Evolutionary conservation across 495 filamentous ascomycete species (phyloP).

Genomic region (Hypoxylon perforatum): DNA sequence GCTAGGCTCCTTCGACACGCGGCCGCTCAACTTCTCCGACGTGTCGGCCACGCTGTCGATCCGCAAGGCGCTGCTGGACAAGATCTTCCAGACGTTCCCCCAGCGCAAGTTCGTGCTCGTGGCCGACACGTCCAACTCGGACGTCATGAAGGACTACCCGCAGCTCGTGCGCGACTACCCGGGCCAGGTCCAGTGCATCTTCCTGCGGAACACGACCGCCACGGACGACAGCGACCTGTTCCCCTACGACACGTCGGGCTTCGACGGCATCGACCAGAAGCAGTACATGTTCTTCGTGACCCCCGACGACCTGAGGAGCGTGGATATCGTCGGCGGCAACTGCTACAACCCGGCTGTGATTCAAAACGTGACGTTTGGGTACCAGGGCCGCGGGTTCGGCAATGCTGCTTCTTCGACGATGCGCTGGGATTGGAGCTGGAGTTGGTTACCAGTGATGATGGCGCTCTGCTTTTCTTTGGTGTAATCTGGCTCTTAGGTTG

Average conservation of each 20-base stretch:
- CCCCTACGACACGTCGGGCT: slow-evolving; percentile 79
- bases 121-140: slow-evolving; percentile 80
- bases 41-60: slow-evolving; percentile 75
- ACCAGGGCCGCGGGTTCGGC: slow-evolving; percentile 69
- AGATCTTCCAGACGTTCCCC: slow-evolving; percentile 80
- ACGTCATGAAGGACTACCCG: slow-evolving; percentile 81
- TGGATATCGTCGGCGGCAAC: slow-evolving; percentile 76
- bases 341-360: slow-evolving; percentile 71
- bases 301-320: slow-evolving; percentile 72
- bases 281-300: slow-evolving; percentile 83
- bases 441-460: slow-evolving; percentile 14
- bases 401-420: slow-evolving; percentile 25
- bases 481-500: not conserved
- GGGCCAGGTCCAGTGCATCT: slow-evolving; percentile 79
- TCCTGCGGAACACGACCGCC: slow-evolving; percentile 76
- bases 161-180: slow-evolving; percentile 71
- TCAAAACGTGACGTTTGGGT: slow-evolving; percentile 76
- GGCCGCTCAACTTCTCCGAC: slow-evolving; percentile 83
- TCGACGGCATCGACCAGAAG: slow-evolving; percentile 68
- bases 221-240: slow-evolving; percentile 72
- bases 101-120: slow-evolving; percentile 78
- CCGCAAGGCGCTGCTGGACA: slow-evolving; percentile 72
- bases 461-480: slow-evolving; percentile 14
- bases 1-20: slow-evolving; percentile 77
- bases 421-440: slow-evolving; percentile 13